Base-by-base conservation (phyloP, 257 asterid genomes). In the Nicotiana benthamiana region DNA sequence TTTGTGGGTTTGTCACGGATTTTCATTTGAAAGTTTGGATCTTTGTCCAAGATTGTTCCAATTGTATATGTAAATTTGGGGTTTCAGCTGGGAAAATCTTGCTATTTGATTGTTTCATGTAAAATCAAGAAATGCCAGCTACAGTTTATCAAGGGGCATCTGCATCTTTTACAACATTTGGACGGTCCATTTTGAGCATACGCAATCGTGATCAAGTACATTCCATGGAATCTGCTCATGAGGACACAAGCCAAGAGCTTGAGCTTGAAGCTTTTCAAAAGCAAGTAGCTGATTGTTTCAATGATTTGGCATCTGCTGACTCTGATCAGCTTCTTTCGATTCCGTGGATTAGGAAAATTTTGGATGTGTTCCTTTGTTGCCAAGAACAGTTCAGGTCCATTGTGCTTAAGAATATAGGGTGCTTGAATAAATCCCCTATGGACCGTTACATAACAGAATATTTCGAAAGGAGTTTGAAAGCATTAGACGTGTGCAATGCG, bases 401-500 rank as follows among this genome's bases (percentile, higher is more conserved):
- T 4, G 30, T 93, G 60, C 68, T 78, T 56, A 87, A 83, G 82
- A 86, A 89, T 85, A 83, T 63, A 62, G 80, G 53, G 28, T 9
- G 3, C 26, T 57, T 89, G 28, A 82, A 16, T 28, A 88, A 76
- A 52, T 75, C 96, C 27, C 91, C 93, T 0, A 60, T 85, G 86
- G 95, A 91, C 9, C 82, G 83, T 11, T 70, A 46, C 80, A 17
- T 87, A 5, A 27, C 87, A 7, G 97, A 93, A 4, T 91, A 75
- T 77, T 90, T 84, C 67, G 97, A 91, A n/a, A 83, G 93, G 83
- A 89, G 94, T 34, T 88, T 93, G 12, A 93, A 93, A 80, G 95
- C 92, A 1, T 75, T 93, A 15, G 97, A 93, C 34, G 90, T 93
- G 13, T 90, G 94, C 74, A 93, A 93, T 70, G 97, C 95, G 1